A percentile compares a stretch with the other conserved stretches of the same genome.
Conservation (phyloP, 2,329 filamentous ascomycete genomes). For the Botrytis elliptica region DNA sequence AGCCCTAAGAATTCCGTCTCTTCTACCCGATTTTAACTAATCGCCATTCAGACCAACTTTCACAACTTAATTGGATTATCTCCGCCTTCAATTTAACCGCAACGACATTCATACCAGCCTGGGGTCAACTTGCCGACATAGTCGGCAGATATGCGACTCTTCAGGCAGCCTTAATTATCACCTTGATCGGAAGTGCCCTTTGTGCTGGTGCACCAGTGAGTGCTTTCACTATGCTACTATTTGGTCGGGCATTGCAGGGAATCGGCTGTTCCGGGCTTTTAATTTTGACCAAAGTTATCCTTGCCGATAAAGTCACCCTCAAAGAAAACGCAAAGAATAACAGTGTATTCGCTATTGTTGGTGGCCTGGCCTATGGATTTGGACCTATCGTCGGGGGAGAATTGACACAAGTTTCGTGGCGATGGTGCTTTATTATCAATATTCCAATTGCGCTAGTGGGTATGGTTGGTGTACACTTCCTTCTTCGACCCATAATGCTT, state of each 20-base stretch:
- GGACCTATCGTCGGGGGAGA: conserved; percentile 59
- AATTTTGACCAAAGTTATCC: conserved; percentile 59
- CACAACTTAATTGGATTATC: conserved; percentile 67
- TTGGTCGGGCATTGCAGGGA: conserved; percentile 64
- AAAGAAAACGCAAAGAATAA: conserved; percentile 62
- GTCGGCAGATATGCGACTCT: conserved; percentile 61
- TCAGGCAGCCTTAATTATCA: conserved; percentile 55
- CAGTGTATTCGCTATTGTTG: conserved; percentile 59
- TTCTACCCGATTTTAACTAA: conserved; percentile 1
- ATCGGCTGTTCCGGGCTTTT: conserved; percentile 60
- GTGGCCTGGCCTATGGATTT: conserved; percentile 56
- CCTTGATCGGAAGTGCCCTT: conserved; percentile 60
- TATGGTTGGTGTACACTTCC: conserved; percentile 53
- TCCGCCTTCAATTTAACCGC: conserved; percentile 67
- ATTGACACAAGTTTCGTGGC: conserved; percentile 56
- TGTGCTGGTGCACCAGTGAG: conserved; percentile 56
- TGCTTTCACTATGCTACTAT: conserved; percentile 57
- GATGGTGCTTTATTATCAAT: conserved; percentile 66
- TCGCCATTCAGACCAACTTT: conserved; percentile 46
- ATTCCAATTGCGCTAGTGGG: conserved; percentile 55
- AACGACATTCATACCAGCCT: conserved; percentile 65
- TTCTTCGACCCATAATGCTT: conserved; percentile 59
- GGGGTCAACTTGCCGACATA: conserved; percentile 63
- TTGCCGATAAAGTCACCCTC: conserved; percentile 63
- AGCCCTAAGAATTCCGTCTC: conserved; percentile 25